Evolutionary conservation across 2,329 filamentous ascomycete species (phyloP), one percentile per base, ranked within the genome.

Genomic region (Botrytis medusae): DNA sequence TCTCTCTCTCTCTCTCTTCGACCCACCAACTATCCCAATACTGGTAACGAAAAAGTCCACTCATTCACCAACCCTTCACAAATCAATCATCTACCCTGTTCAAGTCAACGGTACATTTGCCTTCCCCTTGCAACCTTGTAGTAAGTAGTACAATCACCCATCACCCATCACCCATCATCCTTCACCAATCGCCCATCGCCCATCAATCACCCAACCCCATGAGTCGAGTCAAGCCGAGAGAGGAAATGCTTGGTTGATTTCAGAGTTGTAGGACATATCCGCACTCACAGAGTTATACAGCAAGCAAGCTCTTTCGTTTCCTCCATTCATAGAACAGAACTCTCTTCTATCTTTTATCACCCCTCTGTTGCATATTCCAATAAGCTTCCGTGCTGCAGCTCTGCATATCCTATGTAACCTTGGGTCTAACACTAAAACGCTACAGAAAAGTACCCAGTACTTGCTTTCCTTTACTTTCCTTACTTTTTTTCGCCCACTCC

Each of bases 51-150:
- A 16, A 65, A 51, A 51, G 32, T 51, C 44, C 29, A 51, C 63
- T 57, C 51, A 57, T 57, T 57, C 51, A 29, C 63, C 63, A n/a
- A 37, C 44, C 44, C 46, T 37, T 65, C 44, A 67, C 44, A 29
- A 37, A 67, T 48, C 61, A 44, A 67, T 34, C 61, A 44, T 46
- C 42, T 63, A 29, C 61, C 61, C 61, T 64, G 61, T 18, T 63
- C 37, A 32, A 18, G 22, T 64, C 40, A 54, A 37, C 46, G 44
- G 64, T 54, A 54, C 25, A 67, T 51, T 54, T 51, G 46, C 34
- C 44, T 54, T 51, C 44, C 14, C 64, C 64, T 67, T 67, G 64
- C 64, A 67, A 67, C 46, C 64, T 40, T 40, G 64, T n/a, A 40
- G 22, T 9, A 37, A 29, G 64, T n/a, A 40, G 22, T 16, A 51